A percentile compares a stretch with the other conserved stretches of the same genome.
Evolutionary conservation across 768 basidiomycete genomes (phyloP).

Genomic region (Podaxis sp.): DNA sequence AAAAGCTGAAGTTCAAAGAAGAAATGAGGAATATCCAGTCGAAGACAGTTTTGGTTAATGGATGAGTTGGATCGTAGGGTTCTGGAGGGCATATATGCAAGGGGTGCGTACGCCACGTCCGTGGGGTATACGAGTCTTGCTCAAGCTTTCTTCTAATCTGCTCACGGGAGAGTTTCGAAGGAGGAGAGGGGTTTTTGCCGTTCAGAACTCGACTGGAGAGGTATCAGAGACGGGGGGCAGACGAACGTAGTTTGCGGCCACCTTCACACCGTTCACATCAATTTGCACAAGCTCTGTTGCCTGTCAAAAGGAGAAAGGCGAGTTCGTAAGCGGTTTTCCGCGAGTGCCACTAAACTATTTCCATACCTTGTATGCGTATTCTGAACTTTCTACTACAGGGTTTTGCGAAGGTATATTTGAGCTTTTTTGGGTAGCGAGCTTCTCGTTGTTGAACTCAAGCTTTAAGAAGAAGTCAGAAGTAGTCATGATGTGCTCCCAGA

Average conservation of each 20-base stretch:
- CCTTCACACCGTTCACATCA: conserved; percentile 55
- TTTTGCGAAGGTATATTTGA: conserved; percentile 31
- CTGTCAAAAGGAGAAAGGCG: conserved; percentile 30
- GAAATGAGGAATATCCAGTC: conserved; percentile 92
- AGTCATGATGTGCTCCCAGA: neutral
- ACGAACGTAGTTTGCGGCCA: conserved; percentile 67
- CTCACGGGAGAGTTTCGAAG: conserved; percentile 9
- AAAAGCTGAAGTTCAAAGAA: conserved; percentile 85
- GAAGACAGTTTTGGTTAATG: conserved; percentile 55
- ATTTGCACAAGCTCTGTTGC: conserved; percentile 58
- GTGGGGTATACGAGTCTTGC: conserved; percentile 69
- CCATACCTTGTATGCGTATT: conserved; percentile 56
- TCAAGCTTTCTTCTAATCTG: conserved; percentile 63
- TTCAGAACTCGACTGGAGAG: conserved; percentile 6
- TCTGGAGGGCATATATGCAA: conserved; percentile 75
- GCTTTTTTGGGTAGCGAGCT: conserved; percentile 23
- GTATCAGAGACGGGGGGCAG: neutral
- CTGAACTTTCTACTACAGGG: conserved; percentile 58
- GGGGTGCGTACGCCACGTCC: conserved; percentile 76
- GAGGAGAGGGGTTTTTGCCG: conserved; percentile 6
- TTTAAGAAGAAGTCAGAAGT: neutral
- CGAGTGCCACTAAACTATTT: neutral
- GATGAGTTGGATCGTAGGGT: conserved; percentile 51
- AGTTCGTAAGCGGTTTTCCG: conserved; percentile 4
- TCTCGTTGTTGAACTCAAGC: conserved; percentile 21